These are phyloP conservation scores for Stachybotrys chlorohalonatus DNA, from an alignment of 2,329 filamentous ascomycete species.

Conservation along the genomic window DNA sequence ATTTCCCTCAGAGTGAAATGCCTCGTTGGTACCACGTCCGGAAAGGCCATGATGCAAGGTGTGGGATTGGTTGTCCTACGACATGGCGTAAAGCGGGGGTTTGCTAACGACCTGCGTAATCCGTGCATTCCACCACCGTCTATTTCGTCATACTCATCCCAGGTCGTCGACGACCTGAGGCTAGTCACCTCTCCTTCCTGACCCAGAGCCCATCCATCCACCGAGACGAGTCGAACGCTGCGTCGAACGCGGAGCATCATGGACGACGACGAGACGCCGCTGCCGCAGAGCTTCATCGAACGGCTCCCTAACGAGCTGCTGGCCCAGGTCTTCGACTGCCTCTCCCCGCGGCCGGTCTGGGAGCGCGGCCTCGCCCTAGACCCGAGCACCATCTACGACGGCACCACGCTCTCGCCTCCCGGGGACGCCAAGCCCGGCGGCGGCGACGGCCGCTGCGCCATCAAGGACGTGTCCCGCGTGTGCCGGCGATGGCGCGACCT, in stretches of 20 bases:
- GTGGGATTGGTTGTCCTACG: too few relatives aligned
- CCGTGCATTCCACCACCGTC: too few relatives aligned
- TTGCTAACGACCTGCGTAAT: too few relatives aligned
- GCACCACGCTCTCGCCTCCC: slow-evolving; percentile 25
- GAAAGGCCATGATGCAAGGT: too few relatives aligned
- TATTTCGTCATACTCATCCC: too few relatives aligned
- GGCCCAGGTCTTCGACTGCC: slow-evolving; percentile 44
- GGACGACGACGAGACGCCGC: background rate
- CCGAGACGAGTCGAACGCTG: too few relatives aligned
- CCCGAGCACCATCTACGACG: slow-evolving; percentile 31
- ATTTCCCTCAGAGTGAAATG: too few relatives aligned
- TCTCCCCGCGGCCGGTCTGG: slow-evolving; percentile 42
- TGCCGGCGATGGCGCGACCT: slow-evolving; percentile 44
- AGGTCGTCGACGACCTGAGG: too few relatives aligned
- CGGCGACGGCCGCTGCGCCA: slow-evolving; percentile 9
- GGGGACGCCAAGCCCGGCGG: background rate
- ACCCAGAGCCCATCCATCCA: too few relatives aligned
- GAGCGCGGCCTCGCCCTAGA: slow-evolving; percentile 34
- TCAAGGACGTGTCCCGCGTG: slow-evolving; percentile 49
- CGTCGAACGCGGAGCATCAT: background rate
- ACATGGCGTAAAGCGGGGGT: too few relatives aligned
- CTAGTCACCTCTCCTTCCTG: too few relatives aligned
- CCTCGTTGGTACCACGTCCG: too few relatives aligned
- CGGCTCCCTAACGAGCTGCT: slow-evolving; percentile 54
- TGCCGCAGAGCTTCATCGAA: slow-evolving; percentile 9